A percentile compares a stretch with the other conserved stretches of the same genome.
phyloP scores from a whole-genome alignment of 2,329 filamentous ascomycete genomes.

The Sphaerulina vaccinii region DNA sequence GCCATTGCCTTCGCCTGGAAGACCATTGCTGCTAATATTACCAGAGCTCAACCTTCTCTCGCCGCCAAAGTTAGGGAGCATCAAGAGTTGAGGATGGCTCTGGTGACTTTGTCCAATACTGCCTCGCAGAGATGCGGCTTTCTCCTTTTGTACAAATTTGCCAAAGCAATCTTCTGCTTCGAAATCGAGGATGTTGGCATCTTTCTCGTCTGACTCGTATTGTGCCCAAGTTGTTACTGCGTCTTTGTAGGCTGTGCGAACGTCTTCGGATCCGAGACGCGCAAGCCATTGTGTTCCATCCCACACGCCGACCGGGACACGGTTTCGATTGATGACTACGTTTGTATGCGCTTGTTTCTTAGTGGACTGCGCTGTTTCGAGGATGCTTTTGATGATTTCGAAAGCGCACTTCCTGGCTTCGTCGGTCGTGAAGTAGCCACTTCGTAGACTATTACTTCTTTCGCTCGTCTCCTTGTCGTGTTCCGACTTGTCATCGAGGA shows the following conservation, averaged over 20 bases:
- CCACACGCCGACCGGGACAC: slow-evolving; percentile 75
- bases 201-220: slow-evolving; percentile 35
- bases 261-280: slow-evolving; percentile 71
- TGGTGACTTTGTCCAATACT: slow-evolving; percentile 25
- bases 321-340: slow-evolving; percentile 43
- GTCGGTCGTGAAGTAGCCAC: slow-evolving; percentile 61
- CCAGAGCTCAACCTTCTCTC: slow-evolving; percentile 24
- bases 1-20: slow-evolving; percentile 2
- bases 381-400: slow-evolving; percentile 75
- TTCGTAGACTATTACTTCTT: slow-evolving; percentile 43
- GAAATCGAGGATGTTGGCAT: slow-evolving; percentile 30
- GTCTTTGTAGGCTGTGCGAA: slow-evolving; percentile 82
- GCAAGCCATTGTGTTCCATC: slow-evolving; percentile 95
- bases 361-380: slow-evolving; percentile 70
- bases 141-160: slow-evolving; percentile 24
- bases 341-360: slow-evolving; percentile 23
- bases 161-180: slow-evolving; percentile 27
- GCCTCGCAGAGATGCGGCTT: slow-evolving; percentile 24
- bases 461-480: slow-evolving; percentile 47
- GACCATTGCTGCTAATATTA: slow-evolving; percentile 20
- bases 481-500: slow-evolving; percentile 39
- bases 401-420: slow-evolving; percentile 66
- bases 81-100: slow-evolving; percentile 26
- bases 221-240: slow-evolving; percentile 77
- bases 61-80: slow-evolving; percentile 24